phyloP scores from a whole-genome alignment of 2,329 filamentous ascomycete species.

The Sporothrix variecibatus region DNA sequence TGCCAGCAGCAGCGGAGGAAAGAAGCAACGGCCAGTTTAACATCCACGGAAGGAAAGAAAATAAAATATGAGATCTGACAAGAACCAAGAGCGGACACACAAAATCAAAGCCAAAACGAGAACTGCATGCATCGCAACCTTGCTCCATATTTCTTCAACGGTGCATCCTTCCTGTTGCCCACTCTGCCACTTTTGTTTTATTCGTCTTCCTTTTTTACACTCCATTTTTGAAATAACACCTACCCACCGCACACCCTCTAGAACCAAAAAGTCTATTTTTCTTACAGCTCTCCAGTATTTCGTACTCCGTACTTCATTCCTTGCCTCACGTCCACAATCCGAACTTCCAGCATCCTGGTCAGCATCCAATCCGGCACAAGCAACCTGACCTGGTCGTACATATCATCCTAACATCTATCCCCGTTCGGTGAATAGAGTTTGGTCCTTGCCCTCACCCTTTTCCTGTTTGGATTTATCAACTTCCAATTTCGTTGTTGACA shows the following conservation, averaged over 20 bases:
- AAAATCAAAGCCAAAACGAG: slow-evolving; percentile 6
- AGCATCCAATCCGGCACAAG: not conserved
- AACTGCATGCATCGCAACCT: slow-evolving; percentile 9
- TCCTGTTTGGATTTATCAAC: not conserved
- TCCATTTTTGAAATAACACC: not conserved
- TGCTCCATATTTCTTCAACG: slow-evolving; percentile 5
- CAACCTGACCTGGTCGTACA: not conserved
- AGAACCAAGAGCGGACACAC: not conserved
- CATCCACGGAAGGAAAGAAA: not conserved
- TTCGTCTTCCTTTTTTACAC: not conserved
- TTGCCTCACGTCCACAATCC: not conserved
- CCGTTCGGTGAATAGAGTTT: not conserved
- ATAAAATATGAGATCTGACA: slow-evolving; percentile 6
- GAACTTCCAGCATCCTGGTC: not conserved
- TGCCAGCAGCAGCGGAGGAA: not conserved
- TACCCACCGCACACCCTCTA: not conserved
- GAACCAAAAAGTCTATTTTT: not conserved
- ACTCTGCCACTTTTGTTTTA: not conserved
- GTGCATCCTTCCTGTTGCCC: not conserved
- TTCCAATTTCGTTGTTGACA: not conserved
- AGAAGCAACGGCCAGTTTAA: not conserved
- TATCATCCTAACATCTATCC: not conserved
- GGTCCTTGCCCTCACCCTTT: not conserved
- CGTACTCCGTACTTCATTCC: not conserved
- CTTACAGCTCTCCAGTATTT: not conserved